A percentile compares a stretch with the other conserved stretches of the same genome.
Conservation (phyloP, 106 monocot genomes). For the Xerophyta viscosa region DNA sequence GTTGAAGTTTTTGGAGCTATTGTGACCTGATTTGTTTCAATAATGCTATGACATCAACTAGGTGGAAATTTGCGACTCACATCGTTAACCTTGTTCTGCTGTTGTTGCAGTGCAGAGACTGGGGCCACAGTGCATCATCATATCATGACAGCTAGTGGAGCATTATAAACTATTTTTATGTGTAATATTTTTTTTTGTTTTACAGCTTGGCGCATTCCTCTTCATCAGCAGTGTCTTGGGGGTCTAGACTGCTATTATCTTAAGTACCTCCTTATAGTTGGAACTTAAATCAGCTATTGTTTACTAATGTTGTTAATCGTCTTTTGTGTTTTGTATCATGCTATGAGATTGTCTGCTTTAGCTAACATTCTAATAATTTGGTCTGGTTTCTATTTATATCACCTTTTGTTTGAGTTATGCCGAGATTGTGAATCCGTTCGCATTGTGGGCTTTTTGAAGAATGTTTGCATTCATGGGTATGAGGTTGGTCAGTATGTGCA, state of each 20-base stretch:
- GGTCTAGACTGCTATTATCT: background rate
- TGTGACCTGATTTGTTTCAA: slow-evolving; percentile 60
- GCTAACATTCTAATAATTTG: too few species aligned
- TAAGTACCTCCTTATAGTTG: background rate
- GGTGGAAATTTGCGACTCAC: slow-evolving; percentile 75
- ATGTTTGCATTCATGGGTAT: too few species aligned
- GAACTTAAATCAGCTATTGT: background rate
- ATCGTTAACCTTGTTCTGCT: slow-evolving; percentile 65
- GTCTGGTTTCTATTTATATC: too few species aligned
- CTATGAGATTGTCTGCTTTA: too few species aligned
- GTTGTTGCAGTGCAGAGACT: slow-evolving; percentile 65
- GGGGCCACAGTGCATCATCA: slow-evolving; percentile 1
- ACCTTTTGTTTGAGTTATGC: too few species aligned
- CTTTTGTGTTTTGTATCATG: background rate
- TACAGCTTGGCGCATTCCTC: background rate
- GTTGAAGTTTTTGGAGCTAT: slow-evolving; percentile 57
- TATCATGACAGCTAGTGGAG: slow-evolving; percentile 4
- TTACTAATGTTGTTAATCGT: background rate
- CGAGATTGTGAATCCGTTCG: too few species aligned
- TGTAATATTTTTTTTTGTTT: slow-evolving; percentile 2
- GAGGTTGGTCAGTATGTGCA: too few species aligned
- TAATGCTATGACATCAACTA: slow-evolving; percentile 54
- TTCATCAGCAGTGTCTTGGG: too few species aligned
- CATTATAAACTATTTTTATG: background rate
- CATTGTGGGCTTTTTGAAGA: too few species aligned